phyloP scores from a whole-genome alignment of 1,284 basidiomycete genomes.

The Ustilago crameri region DNA sequence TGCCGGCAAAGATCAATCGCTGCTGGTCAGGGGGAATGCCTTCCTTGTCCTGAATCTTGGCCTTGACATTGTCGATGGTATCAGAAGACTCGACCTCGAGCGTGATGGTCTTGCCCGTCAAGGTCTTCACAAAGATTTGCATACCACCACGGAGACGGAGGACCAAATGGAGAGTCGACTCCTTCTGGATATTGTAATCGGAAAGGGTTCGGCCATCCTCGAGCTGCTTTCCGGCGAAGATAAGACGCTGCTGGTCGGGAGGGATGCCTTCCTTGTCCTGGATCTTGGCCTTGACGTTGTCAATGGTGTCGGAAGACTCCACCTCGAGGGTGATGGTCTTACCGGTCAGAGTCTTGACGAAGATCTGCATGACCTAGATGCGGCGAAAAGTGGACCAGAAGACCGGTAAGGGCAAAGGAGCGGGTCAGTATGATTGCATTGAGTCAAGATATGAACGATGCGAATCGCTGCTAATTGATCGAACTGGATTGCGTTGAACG shows the following conservation, averaged over 20 bases:
- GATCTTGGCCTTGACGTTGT: constrained; percentile 75
- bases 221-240: constrained; percentile 71
- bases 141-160: constrained; percentile 65
- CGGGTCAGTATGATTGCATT: constrained; percentile 7
- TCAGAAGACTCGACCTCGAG: constrained; percentile 69
- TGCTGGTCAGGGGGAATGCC: constrained; percentile 67
- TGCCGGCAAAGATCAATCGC: constrained; percentile 66
- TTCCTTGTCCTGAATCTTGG: constrained; percentile 68
- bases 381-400: neutral
- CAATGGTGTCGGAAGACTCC: constrained; percentile 89
- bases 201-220: constrained; percentile 70
- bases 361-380: constrained; percentile 49
- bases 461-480: constrained; percentile 16
- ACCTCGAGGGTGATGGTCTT: constrained; percentile 96
- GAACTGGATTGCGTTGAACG: constrained; percentile 3
- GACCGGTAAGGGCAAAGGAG: neutral
- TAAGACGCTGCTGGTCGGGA: constrained; percentile 70
- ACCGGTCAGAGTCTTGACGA: constrained; percentile 75
- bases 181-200: constrained; percentile 69
- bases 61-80: constrained; percentile 76
- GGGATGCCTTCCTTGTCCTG: constrained; percentile 69
- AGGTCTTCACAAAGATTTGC: constrained; percentile 60
- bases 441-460: neutral
- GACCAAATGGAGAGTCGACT: constrained; percentile 63
- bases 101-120: constrained; percentile 70